These are phyloP conservation scores for Arachis monticola DNA, from an alignment of 331 rosid genomes.

Conservation along the genomic window DNA sequence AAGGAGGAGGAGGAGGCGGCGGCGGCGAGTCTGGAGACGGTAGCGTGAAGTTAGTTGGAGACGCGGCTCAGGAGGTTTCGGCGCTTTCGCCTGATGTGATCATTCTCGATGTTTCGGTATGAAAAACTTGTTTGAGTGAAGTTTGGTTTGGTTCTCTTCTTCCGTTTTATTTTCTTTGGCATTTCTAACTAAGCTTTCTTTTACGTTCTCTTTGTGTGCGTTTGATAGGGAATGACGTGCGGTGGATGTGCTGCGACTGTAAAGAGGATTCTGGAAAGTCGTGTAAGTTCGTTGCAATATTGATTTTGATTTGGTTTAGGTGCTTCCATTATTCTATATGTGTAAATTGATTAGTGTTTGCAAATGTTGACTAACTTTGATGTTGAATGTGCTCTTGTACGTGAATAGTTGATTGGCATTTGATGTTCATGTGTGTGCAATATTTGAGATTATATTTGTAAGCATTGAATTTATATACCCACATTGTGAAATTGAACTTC, in stretches of 20 bases:
- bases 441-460: not conserved
- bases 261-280: slow-evolving; percentile 87
- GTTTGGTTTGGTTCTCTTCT: not conserved
- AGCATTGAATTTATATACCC: too few species aligned
- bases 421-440: not conserved
- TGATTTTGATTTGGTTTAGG: slow-evolving; percentile 20
- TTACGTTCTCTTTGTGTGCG: not conserved
- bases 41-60: slow-evolving; percentile 50
- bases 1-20: slow-evolving; percentile 59
- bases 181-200: slow-evolving; percentile 25
- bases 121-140: slow-evolving; percentile 28
- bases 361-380: not conserved
- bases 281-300: slow-evolving; percentile 51
- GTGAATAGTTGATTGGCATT: not conserved
- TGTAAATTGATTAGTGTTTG: slow-evolving; percentile 8
- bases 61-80: slow-evolving; percentile 56
- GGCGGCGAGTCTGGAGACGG: slow-evolving; percentile 62
- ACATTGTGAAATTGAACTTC: too few species aligned
- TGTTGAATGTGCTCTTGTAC: slow-evolving; percentile 13
- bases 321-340: not conserved
- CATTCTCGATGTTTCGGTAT: slow-evolving; percentile 83
- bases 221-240: slow-evolving; percentile 85
- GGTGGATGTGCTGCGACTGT: slow-evolving; percentile 96
- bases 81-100: slow-evolving; percentile 64
- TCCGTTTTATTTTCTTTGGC: not conserved